Percentiles rank a stretch among this genome's conserved stretches.
These are phyloP conservation scores for Cornus suecica DNA, from an alignment of 148 eudicot species.

Conservation along the genomic window DNA sequence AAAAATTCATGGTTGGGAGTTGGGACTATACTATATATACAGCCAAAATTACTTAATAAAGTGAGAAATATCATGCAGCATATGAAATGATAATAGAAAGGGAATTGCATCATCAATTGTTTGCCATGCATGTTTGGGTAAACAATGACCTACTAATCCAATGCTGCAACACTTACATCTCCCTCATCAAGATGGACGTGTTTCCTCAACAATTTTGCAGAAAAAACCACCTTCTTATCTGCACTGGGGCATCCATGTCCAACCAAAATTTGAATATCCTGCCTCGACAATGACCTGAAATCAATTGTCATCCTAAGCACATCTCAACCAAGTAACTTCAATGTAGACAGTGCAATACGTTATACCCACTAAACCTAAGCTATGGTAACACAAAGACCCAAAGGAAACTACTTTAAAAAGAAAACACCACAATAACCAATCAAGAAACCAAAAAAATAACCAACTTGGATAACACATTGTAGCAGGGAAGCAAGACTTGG, in stretches of 20 bases:
- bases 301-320: slow-evolving; percentile 28
- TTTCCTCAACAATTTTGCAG: slow-evolving; percentile 81
- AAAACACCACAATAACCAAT: background rate
- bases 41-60: background rate
- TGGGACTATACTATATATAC: background rate
- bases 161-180: slow-evolving; percentile 63
- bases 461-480: background rate
- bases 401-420: background rate
- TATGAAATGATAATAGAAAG: background rate
- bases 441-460: background rate
- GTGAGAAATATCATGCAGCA: background rate
- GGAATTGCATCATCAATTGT: background rate
- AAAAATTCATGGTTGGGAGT: background rate
- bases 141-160: background rate
- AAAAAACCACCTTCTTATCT: slow-evolving; percentile 84
- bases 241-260: slow-evolving; percentile 91
- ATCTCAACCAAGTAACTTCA: slow-evolving; percentile 6
- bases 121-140: background rate
- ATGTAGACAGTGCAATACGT: background rate
- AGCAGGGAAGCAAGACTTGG: too few species aligned
- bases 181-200: slow-evolving; percentile 92
- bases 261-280: slow-evolving; percentile 84
- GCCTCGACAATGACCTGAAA: slow-evolving; percentile 93
- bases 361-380: background rate
- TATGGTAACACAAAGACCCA: background rate